phyloP scores from a whole-genome alignment of 2,329 filamentous ascomycete genomes.

The Phialocephala sp. region DNA sequence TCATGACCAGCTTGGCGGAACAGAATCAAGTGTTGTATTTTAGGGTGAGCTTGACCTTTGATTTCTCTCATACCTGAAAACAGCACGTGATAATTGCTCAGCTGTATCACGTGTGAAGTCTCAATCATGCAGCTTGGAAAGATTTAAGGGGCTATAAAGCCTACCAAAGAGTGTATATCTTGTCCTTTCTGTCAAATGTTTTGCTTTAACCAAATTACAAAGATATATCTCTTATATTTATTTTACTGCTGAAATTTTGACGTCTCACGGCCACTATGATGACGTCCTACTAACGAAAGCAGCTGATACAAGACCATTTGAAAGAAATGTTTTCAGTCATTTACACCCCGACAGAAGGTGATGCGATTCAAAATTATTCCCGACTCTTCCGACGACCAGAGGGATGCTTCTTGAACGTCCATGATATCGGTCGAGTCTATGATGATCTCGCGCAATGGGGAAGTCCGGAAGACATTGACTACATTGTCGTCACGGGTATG shows the following conservation, averaged over 20 bases:
- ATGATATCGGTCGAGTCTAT: slow-evolving; percentile 68
- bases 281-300: slow-evolving; percentile 16
- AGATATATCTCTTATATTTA: background rate
- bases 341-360: slow-evolving; percentile 89
- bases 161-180: background rate
- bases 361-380: slow-evolving; percentile 86
- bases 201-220: background rate
- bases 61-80: background rate
- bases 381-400: slow-evolving; percentile 77
- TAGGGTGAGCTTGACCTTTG: slow-evolving; percentile 53
- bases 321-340: slow-evolving; percentile 91
- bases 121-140: background rate
- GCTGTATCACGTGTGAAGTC: background rate
- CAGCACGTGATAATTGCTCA: background rate
- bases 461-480: slow-evolving; percentile 75
- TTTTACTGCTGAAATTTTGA: background rate
- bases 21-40: slow-evolving; percentile 88
- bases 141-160: background rate
- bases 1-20: slow-evolving; percentile 82
- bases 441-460: slow-evolving; percentile 73
- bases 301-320: slow-evolving; percentile 78
- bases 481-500: slow-evolving; percentile 83
- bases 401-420: slow-evolving; percentile 81
- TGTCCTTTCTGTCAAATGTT: background rate
- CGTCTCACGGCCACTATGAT: background rate